Base-by-base conservation (phyloP, 2,329 filamentous ascomycete species). In the Neonectria hederae region DNA sequence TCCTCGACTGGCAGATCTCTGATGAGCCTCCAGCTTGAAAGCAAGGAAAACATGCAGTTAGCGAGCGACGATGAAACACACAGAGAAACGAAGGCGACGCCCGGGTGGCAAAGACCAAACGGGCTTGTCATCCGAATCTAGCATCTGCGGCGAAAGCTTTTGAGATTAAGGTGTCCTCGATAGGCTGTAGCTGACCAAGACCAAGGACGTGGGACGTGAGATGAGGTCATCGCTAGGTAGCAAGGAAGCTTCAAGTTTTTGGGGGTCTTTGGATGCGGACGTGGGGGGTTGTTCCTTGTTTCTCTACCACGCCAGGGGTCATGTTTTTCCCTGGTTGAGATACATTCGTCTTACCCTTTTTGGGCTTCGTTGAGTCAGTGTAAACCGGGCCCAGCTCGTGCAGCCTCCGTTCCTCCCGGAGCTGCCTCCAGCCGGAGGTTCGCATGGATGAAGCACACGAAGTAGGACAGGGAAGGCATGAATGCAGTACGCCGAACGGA, bases 321-420 rank as follows among this genome's bases (percentile, higher is more conserved):
- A 26, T 46, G 43, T 6, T 26, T 46, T 26, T 46, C 14, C 43
- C 11, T 26, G 22, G 43, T 26, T 26, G 43, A 6, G 43, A 26
- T 17, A 40, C 35, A 24, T 7, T 26, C 24, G 22, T 46, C 24
- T n/a, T n/a, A n/a, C n/a, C n/a, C n/a, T n/a, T n/a, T n/a, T n/a
- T 28, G n/a, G 26, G 24, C 13, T 49, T 49, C n/a, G 11, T 49
- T 9, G n/a, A 30, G 10, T 28, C 26, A 30, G 5, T 42, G 24
- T 32, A 30, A 46, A 55, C 28, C 22, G 19, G 45, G 32, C 7
- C 21, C 28, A 10, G 22, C 14, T 35, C 42, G 19, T 22, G 38
- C 38, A 53, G 61, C 58, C 56, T 54, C 54, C 40, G 49, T 43
- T 54, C 54, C 11, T 54, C 60, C 42, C 49, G 49, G 32, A 42